Evolutionary conservation across 352 stramenopile species (phyloP), one percentile per base, ranked within the genome.

Genomic region (Pythium graminicola): DNA sequence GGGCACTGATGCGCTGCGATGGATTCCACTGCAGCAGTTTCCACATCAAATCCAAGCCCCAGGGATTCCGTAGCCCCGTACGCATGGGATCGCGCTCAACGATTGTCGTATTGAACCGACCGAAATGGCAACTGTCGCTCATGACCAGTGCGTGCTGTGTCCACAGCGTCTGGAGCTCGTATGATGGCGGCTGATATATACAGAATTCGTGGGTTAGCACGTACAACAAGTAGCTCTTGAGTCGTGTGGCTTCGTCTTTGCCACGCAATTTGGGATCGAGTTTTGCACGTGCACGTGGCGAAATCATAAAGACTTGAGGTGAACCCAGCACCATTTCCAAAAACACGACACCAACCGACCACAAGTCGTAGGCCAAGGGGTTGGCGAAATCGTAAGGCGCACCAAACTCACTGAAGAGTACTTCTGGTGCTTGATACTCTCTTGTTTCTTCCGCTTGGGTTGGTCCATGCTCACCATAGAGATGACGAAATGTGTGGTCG

Each of bases 321-420:
- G 94, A 97, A 1, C 95, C 95, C 3, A 99, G 64, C 13, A 98
- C 61, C 52, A 99, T 72, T 65, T 99, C 95, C n/a, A 98, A 67
- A 22, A 97, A 95, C 24, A 98, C 76, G 49, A 99, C 89, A 3
- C 94, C 95, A 4, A 98, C 82, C n/a, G 84, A 94, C 87, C 87
- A 96, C 41, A 95, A 66, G 33, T 96, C 87, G 56, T 96, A 96
- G n/a, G 79, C 69, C 22, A 81, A 62, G 1, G 87, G 81, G 6
- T 62, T 51, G 29, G 54, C 60, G 38, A 67, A 76, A 56, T 89
- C 73, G 58, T 87, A 92, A 8, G 79, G 75, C 44, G 69, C 65
- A 1, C 70, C 69, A 48, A 68, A 63, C 31, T 73, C 66, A 40
- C 67, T 77, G 51, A 90, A 87, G 6, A 92, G 51, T n/a, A 91